Evolutionary conservation across 306 rosid species (phyloP), one percentile per base, ranked within the genome.

Genomic region (Begonia fuchsioides): DNA sequence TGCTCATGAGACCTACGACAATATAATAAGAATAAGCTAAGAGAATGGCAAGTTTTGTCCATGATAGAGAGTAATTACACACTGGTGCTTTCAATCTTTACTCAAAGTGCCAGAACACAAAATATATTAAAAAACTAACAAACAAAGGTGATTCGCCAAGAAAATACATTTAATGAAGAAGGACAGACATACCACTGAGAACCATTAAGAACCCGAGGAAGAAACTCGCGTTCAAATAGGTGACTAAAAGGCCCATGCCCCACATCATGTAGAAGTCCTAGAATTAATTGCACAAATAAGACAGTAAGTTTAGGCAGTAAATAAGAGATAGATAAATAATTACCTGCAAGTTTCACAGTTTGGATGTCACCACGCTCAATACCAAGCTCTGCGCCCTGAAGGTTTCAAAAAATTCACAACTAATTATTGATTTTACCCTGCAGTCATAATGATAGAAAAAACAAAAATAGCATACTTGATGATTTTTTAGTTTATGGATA

Each of bases 201-300:
- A 55, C 64, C 84, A 51, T 53, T 69, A 44, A 50, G 20, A 58
- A 88, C 95, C 59, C 9, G 72, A 41, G 95, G 93, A 61, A 88
- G 90, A 73, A 88, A 78, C 57, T 72, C 76, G 2, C 90, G 84
- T 73, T 88, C 97, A 67, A 81, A 88, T 70, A 88, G 55, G 80
- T 88, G 97, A 71, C 97, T 88, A 68, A 78, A 84, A 60, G 97
- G 95, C 15, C 95, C 97, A 53, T 88, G 97, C 53, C 97, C 97
- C 44, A 88, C 75, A 72, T 88, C 97, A 72, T 88, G 97, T 74
- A 88, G 40, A 60, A 88, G 97, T 49, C 97, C 97, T 88, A 60
- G 32, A 71, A 57, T 61, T 20, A 17, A 41, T 51, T 17, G 35
- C 53, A 47, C 26, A 56, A 47, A 43, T 38, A 41, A 41, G 44